phyloP scores from a whole-genome alignment of 169 alveolate species.

The Cryptosporidium bovis region DNA sequence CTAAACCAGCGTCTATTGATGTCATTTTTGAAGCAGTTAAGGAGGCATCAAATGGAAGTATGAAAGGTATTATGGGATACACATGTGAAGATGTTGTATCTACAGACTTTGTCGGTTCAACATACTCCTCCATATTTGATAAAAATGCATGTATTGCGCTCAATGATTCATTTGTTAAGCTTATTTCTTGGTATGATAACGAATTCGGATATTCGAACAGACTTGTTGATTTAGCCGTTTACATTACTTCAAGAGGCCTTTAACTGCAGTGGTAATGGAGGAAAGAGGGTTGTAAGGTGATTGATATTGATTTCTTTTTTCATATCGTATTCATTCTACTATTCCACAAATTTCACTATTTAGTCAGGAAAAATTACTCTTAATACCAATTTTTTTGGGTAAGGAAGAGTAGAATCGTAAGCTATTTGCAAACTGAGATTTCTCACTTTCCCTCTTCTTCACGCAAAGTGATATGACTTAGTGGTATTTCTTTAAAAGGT shows the following conservation, averaged over 20 bases:
- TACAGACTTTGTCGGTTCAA: conserved; percentile 94
- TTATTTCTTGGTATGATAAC: conserved; percentile 98
- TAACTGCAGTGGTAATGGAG: background rate
- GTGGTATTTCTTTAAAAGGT: too few relatives aligned
- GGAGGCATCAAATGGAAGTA: conserved; percentile 94
- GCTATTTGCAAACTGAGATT: too few relatives aligned
- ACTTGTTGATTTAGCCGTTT: conserved; percentile 92
- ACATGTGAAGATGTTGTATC: conserved; percentile 98
- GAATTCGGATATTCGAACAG: conserved; percentile 99
- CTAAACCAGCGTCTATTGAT: conserved; percentile 95
- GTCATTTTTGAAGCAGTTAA: conserved; percentile 93
- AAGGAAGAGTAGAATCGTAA: too few relatives aligned
- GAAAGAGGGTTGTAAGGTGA: too few relatives aligned
- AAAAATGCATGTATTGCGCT: conserved; percentile 97
- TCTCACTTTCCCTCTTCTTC: too few relatives aligned
- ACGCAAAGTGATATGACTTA: too few relatives aligned
- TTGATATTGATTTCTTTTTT: too few relatives aligned
- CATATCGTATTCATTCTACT: too few relatives aligned
- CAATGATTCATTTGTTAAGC: conserved; percentile 95
- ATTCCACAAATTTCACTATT: too few relatives aligned
- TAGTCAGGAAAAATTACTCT: too few relatives aligned
- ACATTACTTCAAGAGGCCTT: conserved; percentile 76
- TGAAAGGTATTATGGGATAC: conserved; percentile 95
- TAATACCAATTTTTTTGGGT: too few relatives aligned
- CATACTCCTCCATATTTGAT: conserved; percentile 95